Conservation (phyloP, 192 early-diverging fungal species). For the Coemansia sp. region DNA sequence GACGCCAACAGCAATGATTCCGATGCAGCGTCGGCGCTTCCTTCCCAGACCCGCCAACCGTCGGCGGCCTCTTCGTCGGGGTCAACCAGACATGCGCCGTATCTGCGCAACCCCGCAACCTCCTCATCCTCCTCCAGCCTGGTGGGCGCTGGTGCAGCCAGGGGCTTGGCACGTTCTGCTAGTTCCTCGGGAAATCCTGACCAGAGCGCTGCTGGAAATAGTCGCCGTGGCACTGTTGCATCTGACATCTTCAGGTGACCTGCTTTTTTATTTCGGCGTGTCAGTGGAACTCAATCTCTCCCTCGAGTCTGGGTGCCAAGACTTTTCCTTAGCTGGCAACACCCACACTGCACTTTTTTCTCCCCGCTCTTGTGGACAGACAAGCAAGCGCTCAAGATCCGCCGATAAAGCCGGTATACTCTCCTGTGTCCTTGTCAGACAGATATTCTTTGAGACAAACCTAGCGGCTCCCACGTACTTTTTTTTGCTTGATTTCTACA, state of each 20-base stretch:
- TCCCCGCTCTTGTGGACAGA: too few species aligned
- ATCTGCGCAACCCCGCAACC: background rate
- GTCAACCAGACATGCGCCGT: background rate
- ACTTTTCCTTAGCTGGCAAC: too few species aligned
- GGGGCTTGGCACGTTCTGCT: background rate
- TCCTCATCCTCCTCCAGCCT: background rate
- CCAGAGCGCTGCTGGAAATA: background rate
- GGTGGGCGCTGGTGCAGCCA: background rate
- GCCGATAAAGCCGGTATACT: too few species aligned
- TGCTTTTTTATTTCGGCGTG: background rate
- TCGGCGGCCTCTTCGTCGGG: background rate
- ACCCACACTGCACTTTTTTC: too few species aligned
- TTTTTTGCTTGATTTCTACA: too few species aligned
- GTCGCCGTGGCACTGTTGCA: slow-evolving; percentile 2
- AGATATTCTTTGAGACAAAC: too few species aligned
- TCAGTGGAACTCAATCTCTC: too few species aligned
- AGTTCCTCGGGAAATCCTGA: background rate
- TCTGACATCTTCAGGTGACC: slow-evolving; percentile 37
- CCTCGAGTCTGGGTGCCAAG: background rate
- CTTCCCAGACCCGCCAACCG: background rate
- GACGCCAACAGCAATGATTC: background rate
- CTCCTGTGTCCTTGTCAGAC: too few species aligned
- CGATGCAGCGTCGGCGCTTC: background rate
- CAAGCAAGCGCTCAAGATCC: too few species aligned
- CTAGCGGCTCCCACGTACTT: too few species aligned